phyloP scores from a whole-genome alignment of 2,329 filamentous ascomycete species.

The Teratosphaeria viscida region DNA sequence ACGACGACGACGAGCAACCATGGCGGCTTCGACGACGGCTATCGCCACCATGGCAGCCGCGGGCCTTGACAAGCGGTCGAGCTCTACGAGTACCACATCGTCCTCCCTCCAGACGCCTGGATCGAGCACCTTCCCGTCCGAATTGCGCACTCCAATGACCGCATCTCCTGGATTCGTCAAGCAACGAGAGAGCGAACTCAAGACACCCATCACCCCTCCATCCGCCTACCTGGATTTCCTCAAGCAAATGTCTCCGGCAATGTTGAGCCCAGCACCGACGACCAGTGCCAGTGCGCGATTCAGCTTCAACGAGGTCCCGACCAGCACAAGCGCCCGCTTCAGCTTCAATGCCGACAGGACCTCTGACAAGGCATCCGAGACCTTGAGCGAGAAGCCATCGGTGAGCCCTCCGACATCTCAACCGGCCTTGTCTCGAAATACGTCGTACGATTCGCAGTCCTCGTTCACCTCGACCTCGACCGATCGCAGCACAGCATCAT shows the following conservation, averaged over 20 bases:
- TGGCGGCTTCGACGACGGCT: conserved; percentile 20
- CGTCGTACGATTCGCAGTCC: conserved; percentile 21
- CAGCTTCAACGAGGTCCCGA: not conserved
- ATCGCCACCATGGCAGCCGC: conserved; percentile 26
- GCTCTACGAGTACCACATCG: conserved; percentile 8
- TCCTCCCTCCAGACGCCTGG: conserved; percentile 44
- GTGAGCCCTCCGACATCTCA: conserved; percentile 21
- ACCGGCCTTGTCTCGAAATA: conserved; percentile 25
- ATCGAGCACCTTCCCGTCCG: conserved; percentile 47
- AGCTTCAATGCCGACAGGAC: conserved; percentile 34
- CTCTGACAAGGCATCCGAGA: conserved; percentile 15
- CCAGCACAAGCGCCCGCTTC: conserved; percentile 40
- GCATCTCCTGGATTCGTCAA: conserved; percentile 50
- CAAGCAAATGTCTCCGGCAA: conserved; percentile 61
- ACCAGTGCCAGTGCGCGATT: conserved; percentile 15
- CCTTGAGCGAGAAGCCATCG: conserved; percentile 25
- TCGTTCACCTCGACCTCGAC: conserved; percentile 9
- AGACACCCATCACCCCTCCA: conserved; percentile 85
- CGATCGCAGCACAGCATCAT: conserved; percentile 10
- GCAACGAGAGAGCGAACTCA: conserved; percentile 57
- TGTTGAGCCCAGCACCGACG: conserved; percentile 58
- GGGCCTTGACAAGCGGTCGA: conserved; percentile 30
- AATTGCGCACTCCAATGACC: conserved; percentile 55
- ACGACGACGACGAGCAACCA: conserved; percentile 17
- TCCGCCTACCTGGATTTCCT: conserved; percentile 88